phyloP scores from a whole-genome alignment of 2,329 filamentous ascomycete species.

The Phaeomoniella chlamydospora region DNA sequence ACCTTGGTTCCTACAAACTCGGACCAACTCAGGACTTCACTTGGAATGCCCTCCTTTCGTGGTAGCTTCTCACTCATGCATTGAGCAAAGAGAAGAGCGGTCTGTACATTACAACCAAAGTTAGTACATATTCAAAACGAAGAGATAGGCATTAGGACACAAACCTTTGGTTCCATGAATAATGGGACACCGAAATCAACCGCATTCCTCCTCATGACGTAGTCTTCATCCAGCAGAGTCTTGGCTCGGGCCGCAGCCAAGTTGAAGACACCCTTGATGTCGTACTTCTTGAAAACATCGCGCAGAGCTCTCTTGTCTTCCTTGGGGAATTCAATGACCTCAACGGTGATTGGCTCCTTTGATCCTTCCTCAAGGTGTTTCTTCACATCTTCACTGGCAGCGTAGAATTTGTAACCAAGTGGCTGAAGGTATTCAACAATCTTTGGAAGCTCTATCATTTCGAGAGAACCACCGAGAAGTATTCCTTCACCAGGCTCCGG shows the following conservation, averaged over 20 bases:
- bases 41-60: constrained; percentile 70
- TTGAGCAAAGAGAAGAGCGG: constrained; percentile 85
- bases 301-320: constrained; percentile 88
- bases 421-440: constrained; percentile 80
- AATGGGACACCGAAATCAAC: constrained; percentile 96
- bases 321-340: constrained; percentile 93
- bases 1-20: constrained; percentile 70
- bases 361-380: constrained; percentile 58
- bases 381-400: constrained; percentile 71
- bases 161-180: constrained; percentile 96
- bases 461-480: constrained; percentile 76
- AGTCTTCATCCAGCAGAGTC: constrained; percentile 81
- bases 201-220: constrained; percentile 95
- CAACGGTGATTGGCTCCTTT: constrained; percentile 43
- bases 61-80: constrained; percentile 97
- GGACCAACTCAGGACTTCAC: constrained; percentile 87
- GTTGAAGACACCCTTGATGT: constrained; percentile 94
- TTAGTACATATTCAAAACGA: constrained; percentile 15
- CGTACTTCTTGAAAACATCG: constrained; percentile 92
- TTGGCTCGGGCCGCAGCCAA: constrained; percentile 71
- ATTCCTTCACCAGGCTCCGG: constrained; percentile 91
- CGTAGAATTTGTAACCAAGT: constrained; percentile 88
- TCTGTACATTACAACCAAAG: constrained; percentile 48
- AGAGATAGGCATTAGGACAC: constrained; percentile 11
- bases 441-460: constrained; percentile 54